Base-by-base conservation (phyloP, 2,329 filamentous ascomycete species). In the Ophiostoma novo-ulmi region DNA sequence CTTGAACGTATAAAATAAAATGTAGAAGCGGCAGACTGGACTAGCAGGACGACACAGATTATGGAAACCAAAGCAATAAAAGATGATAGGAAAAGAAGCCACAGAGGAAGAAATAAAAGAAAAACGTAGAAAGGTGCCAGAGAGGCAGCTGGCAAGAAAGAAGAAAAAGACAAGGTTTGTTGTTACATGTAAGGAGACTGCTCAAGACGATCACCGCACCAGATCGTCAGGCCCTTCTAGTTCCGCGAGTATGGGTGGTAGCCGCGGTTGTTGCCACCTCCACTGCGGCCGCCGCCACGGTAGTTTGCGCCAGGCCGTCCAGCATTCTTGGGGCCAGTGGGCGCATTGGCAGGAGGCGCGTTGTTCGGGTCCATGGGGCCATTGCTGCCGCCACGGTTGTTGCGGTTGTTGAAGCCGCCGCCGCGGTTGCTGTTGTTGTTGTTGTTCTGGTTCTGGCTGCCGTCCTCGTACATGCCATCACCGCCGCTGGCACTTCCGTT, bases 291-390 rank as follows among this genome's bases (percentile, higher is more conserved):
- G 69, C 94, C 94, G 69, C 95, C 94, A 58, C 94, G 90, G 79
- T 97, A 98, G 81, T 97, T 97, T 1, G 92, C 93, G 20, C 94
- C 93, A 0, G 94, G 93, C 77, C 90, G 91, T 36, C 94, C 94
- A 0, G 94, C 93, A 77, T 98, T 99, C 85, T 97, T 97, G 5
- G 95, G 95, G 0, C 95, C 95, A 0, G 95, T 99, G 0, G 95
- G 95, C 6, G 95, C 92, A 77, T 93, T 93, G 5, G 91, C 89
- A 26, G 92, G 92, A 17, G 89, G 87, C 8, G 82, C 88, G 74
- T 86, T 87, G 70, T 80, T 82, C 1, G 86, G 85, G 72, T 87
- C 85, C 35, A 80, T 77, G 0, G 84, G 80, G 78, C 58, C 79
- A 80, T 69, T 75, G 75, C 48, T 72, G 17, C 31, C 22, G 41